These are phyloP conservation scores for Wickerhamiella siamensis DNA, from an alignment of 805 yeast species.

Conservation along the genomic window DNA sequence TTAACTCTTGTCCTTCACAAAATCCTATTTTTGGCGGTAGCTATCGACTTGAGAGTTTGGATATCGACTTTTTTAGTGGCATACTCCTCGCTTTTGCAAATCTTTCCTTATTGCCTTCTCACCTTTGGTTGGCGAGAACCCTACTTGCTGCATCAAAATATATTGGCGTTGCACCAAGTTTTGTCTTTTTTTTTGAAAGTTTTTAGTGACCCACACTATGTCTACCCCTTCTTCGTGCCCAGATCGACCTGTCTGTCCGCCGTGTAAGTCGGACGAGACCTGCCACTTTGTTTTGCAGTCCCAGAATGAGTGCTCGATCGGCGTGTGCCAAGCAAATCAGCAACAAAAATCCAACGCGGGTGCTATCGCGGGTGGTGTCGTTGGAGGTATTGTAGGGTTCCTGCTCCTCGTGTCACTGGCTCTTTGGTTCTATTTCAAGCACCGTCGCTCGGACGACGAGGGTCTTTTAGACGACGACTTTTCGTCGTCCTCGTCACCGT, in stretches of 20 bases:
- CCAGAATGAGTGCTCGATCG: slow-evolving; percentile 42
- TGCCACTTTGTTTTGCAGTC: slow-evolving; percentile 44
- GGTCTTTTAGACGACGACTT: slow-evolving; percentile 4
- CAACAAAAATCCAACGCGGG: slow-evolving; percentile 28
- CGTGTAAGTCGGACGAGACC: slow-evolving; percentile 36
- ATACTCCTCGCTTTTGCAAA: no score
- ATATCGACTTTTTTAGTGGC: no score
- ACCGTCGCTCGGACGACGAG: slow-evolving; percentile 9
- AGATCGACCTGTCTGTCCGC: background rate
- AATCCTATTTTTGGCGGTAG: no score
- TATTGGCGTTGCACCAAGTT: no score
- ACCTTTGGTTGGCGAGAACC: no score
- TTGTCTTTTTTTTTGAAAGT: no score
- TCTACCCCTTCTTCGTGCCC: no score
- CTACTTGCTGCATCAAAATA: no score
- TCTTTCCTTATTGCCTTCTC: no score
- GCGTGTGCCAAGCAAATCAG: slow-evolving; percentile 29
- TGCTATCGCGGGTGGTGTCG: slow-evolving; percentile 60
- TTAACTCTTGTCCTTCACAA: no score
- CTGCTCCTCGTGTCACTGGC: slow-evolving; percentile 25
- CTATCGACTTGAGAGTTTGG: no score
- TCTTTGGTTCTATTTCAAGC: slow-evolving; percentile 12
- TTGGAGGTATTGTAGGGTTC: slow-evolving; percentile 43
- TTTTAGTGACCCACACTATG: no score
- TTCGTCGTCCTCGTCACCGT: slow-evolving; percentile 9